Percentiles rank a stretch among this genome's conserved stretches.
Conservation (phyloP, 2,329 filamentous ascomycete genomes). For the Pseudopithomyces chartarum region DNA sequence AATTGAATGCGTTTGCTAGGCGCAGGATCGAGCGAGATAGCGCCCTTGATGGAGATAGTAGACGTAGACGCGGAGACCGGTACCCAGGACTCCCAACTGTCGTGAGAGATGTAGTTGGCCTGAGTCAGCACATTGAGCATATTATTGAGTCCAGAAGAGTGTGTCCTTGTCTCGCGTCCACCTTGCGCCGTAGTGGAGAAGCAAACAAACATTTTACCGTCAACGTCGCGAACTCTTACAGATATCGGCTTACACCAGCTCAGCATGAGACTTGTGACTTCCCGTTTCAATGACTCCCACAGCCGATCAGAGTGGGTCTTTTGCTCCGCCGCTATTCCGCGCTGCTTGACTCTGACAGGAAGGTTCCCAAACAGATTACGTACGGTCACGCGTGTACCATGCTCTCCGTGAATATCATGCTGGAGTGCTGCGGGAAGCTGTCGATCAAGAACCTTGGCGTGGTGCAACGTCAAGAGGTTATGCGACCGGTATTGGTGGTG, state of each 20-base stretch:
- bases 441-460: conserved; percentile 68
- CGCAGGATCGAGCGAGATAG: conserved; percentile 71
- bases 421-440: conserved; percentile 65
- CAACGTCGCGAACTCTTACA: conserved; percentile 63
- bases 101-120: conserved; percentile 63
- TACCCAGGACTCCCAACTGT: conserved; percentile 67
- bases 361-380: conserved; percentile 86
- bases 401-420: conserved; percentile 59
- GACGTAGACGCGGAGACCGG: conserved; percentile 69
- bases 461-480: conserved; percentile 72
- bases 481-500: conserved; percentile 64
- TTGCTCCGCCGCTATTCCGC: conserved; percentile 60
- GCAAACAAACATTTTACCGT: conserved; percentile 45
- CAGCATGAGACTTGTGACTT: conserved; percentile 69
- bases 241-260: conserved; percentile 65
- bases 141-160: conserved; percentile 24
- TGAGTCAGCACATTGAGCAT: conserved; percentile 63
- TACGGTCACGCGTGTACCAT: conserved; percentile 78
- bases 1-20: conserved; percentile 79
- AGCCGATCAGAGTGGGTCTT: conserved; percentile 62
- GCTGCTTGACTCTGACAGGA: conserved; percentile 86
- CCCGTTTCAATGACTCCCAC: conserved; percentile 67
- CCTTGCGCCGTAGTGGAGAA: conserved; percentile 12
- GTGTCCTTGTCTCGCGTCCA: conserved; percentile 5
- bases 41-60: conserved; percentile 67